Evolutionary conservation across 257 asterid genomes (phyloP).

Genomic region (Forsythia viridissima): DNA sequence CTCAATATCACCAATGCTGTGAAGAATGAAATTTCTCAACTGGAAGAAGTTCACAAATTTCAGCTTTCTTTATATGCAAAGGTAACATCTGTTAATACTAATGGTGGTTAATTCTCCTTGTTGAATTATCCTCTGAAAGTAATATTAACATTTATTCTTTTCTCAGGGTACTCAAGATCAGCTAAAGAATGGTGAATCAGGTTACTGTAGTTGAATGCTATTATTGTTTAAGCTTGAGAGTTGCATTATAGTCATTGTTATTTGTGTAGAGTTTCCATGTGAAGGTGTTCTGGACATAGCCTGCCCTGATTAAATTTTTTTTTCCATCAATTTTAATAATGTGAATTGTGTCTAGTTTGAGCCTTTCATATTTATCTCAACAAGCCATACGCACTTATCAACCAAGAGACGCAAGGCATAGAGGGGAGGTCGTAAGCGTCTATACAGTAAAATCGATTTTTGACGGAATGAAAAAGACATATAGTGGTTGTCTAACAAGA

Average conservation of each 20-base stretch:
- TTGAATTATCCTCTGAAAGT: slow-evolving; percentile 15
- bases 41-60: slow-evolving; percentile 78
- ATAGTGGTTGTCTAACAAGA: no score
- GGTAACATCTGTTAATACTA: slow-evolving; percentile 45
- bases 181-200: slow-evolving; percentile 42
- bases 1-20: slow-evolving; percentile 46
- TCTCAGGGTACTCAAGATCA: slow-evolving; percentile 53
- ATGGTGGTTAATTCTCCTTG: slow-evolving; percentile 12
- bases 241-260: slow-evolving; percentile 2
- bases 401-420: background rate
- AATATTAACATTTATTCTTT: slow-evolving; percentile 17
- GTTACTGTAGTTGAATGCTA: slow-evolving; percentile 33
- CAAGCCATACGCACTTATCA: slow-evolving; percentile 16
- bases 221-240: slow-evolving; percentile 12
- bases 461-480: no score
- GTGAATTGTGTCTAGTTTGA: background rate
- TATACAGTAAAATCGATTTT: no score
- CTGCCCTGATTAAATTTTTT: background rate
- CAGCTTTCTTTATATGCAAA: slow-evolving; percentile 72
- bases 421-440: no score
- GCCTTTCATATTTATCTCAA: background rate
- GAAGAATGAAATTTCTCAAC: slow-evolving; percentile 81
- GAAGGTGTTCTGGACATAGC: background rate
- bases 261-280: background rate
- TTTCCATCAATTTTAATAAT: background rate